These are phyloP conservation scores for Epichloe brachyelytri DNA, from an alignment of 2,329 filamentous ascomycete genomes.

Conservation along the genomic window DNA sequence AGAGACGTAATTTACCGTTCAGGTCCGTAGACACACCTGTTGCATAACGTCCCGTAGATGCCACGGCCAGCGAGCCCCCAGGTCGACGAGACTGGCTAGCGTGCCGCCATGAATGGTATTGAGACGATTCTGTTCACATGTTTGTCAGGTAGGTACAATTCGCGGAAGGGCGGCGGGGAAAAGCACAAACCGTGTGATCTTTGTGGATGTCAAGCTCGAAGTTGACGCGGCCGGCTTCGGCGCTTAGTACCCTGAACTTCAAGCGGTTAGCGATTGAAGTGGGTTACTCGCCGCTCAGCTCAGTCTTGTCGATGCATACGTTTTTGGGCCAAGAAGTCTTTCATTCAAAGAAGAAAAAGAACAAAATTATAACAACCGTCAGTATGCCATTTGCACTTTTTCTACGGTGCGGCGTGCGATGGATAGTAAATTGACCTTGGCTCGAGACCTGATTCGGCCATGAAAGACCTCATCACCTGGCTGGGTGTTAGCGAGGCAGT, in stretches of 20 bases:
- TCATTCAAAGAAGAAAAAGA: not conserved
- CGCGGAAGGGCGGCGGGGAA: not conserved
- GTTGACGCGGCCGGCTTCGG: slow-evolving; percentile 52
- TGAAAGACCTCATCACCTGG: slow-evolving; percentile 76
- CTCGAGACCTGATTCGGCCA: slow-evolving; percentile 74
- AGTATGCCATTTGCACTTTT: not conserved
- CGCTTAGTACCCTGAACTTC: slow-evolving; percentile 55
- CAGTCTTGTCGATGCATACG: not conserved
- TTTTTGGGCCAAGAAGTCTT: slow-evolving; percentile 15
- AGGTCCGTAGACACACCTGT: slow-evolving; percentile 54
- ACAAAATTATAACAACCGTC: too few relatives aligned
- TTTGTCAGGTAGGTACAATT: not conserved
- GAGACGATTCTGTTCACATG: slow-evolving; percentile 49
- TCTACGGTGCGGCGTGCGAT: not conserved
- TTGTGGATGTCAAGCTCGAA: slow-evolving; percentile 66
- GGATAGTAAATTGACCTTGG: slow-evolving; percentile 47
- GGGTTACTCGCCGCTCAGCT: not conserved
- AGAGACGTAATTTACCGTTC: slow-evolving; percentile 31
- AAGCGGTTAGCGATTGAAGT: not conserved
- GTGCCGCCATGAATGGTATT: slow-evolving; percentile 68
- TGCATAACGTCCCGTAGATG: slow-evolving; percentile 47
- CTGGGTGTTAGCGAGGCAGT: not conserved
- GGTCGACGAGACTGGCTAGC: slow-evolving; percentile 61
- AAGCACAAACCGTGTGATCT: slow-evolving; percentile 52
- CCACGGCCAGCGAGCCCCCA: slow-evolving; percentile 54